A percentile compares a stretch with the other conserved stretches of the same genome.
Conservation (phyloP, 2,329 filamentous ascomycete species). For the Ilyonectria sp. region DNA sequence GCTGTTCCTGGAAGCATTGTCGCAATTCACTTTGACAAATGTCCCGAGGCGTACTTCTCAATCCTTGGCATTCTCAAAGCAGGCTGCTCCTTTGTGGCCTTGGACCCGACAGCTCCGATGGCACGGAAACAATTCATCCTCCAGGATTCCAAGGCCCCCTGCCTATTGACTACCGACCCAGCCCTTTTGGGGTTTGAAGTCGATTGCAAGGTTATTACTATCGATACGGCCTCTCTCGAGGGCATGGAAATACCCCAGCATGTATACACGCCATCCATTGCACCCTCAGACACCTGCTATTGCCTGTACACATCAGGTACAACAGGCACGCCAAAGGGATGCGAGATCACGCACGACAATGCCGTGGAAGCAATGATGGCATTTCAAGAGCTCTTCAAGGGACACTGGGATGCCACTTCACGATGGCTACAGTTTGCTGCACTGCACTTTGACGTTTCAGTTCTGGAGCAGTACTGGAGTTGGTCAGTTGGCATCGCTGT, state of each 20-base stretch:
- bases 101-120: conserved; percentile 81
- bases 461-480: conserved; percentile 95
- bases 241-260: conserved; percentile 15
- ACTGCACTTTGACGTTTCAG: conserved; percentile 94
- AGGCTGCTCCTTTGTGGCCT: conserved; percentile 84
- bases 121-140: conserved; percentile 85
- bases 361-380: conserved; percentile 90
- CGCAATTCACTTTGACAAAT: conserved; percentile 87
- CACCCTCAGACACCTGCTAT: conserved; percentile 77
- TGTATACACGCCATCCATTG: conserved; percentile 43
- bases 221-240: conserved; percentile 52
- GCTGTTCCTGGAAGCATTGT: conserved; percentile 74
- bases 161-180: conserved; percentile 70
- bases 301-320: conserved; percentile 92
- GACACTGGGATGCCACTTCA: conserved; percentile 80
- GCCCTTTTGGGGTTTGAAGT: conserved; percentile 53
- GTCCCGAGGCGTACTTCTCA: conserved; percentile 85
- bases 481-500: conserved; percentile 93
- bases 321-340: conserved; percentile 89
- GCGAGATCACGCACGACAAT: conserved; percentile 90
- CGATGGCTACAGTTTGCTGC: conserved; percentile 95
- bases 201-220: conserved; percentile 51
- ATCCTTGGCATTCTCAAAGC: conserved; percentile 88
- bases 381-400: conserved; percentile 83
- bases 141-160: conserved; percentile 76